phyloP scores from a whole-genome alignment of 352 stramenopile species.

The Phytopythium litorale region DNA sequence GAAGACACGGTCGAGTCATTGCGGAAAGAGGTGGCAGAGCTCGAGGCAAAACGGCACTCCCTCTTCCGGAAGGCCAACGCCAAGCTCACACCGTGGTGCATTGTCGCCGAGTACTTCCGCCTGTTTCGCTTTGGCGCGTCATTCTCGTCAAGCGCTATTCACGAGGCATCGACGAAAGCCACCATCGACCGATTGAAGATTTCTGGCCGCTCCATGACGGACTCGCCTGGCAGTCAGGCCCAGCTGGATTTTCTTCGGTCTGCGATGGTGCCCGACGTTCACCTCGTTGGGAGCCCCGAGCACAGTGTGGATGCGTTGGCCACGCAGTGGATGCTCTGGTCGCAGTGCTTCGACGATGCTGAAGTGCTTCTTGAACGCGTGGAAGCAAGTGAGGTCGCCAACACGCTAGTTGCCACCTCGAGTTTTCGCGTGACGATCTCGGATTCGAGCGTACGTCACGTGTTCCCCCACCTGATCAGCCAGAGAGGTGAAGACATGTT shows the following conservation, averaged over 20 bases:
- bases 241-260: conserved; percentile 16
- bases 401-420: conserved; percentile 4
- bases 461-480: conserved; percentile 14
- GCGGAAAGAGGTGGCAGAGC: conserved; percentile 12
- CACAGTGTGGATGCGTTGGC: conserved; percentile 9
- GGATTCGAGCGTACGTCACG: conserved; percentile 9
- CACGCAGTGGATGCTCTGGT: conserved; percentile 14
- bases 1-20: conserved; percentile 13
- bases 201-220: background rate
- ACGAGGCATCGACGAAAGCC: background rate
- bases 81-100: background rate
- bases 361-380: conserved; percentile 11
- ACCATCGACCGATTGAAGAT: background rate
- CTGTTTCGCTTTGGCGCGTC: conserved; percentile 15
- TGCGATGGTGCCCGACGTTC: conserved; percentile 9
- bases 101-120: conserved; percentile 20
- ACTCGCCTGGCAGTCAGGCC: background rate
- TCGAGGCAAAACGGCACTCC: conserved; percentile 15
- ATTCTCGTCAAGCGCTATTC: background rate
- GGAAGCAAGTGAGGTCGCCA: background rate
- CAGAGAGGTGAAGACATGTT: background rate
- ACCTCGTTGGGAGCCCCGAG: background rate
- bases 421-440: conserved; percentile 11
- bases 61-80: background rate
- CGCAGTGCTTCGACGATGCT: conserved; percentile 9